A percentile compares a stretch with the other conserved stretches of the same genome.
These are phyloP conservation scores for Chalciporus piperatoides DNA, from an alignment of 1,284 basidiomycete species.

Conservation along the genomic window DNA sequence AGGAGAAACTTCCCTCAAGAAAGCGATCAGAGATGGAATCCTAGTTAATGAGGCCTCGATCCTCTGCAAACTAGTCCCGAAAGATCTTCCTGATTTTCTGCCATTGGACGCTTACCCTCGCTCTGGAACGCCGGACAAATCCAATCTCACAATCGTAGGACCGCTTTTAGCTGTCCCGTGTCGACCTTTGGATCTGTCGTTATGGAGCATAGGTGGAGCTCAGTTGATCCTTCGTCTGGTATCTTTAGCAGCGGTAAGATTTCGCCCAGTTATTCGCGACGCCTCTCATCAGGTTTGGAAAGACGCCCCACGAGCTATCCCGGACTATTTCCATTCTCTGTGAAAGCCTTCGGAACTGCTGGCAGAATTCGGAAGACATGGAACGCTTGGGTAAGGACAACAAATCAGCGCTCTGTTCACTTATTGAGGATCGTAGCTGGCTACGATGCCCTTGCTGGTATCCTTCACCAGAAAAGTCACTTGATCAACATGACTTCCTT, in stretches of 20 bases:
- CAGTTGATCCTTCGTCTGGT: slow-evolving; percentile 74
- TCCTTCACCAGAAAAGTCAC: slow-evolving; percentile 70
- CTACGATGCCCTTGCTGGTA: slow-evolving; percentile 81
- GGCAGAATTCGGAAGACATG: slow-evolving; percentile 93
- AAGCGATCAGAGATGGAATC: slow-evolving; percentile 52
- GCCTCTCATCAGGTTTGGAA: background rate
- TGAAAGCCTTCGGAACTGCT: slow-evolving; percentile 77
- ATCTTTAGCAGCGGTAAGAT: slow-evolving; percentile 66
- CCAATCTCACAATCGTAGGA: slow-evolving; percentile 32
- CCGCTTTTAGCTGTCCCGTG: slow-evolving; percentile 61
- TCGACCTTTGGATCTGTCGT: slow-evolving; percentile 66
- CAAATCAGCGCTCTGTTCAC: background rate
- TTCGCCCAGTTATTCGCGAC: slow-evolving; percentile 1
- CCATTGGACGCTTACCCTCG: slow-evolving; percentile 4
- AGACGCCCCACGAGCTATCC: slow-evolving; percentile 74
- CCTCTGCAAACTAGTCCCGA: slow-evolving; percentile 49
- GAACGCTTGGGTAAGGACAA: slow-evolving; percentile 67
- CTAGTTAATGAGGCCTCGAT: slow-evolving; percentile 45
- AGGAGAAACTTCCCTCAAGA: slow-evolving; percentile 40
- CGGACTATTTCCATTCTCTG: slow-evolving; percentile 69
- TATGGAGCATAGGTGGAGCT: slow-evolving; percentile 85
- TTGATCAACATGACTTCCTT: slow-evolving; percentile 76
- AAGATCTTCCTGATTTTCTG: slow-evolving; percentile 15
- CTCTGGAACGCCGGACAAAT: background rate
- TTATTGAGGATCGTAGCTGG: slow-evolving; percentile 53